phyloP scores from a whole-genome alignment of 805 yeast genomes.

The Kregervanrija delftensis region DNA sequence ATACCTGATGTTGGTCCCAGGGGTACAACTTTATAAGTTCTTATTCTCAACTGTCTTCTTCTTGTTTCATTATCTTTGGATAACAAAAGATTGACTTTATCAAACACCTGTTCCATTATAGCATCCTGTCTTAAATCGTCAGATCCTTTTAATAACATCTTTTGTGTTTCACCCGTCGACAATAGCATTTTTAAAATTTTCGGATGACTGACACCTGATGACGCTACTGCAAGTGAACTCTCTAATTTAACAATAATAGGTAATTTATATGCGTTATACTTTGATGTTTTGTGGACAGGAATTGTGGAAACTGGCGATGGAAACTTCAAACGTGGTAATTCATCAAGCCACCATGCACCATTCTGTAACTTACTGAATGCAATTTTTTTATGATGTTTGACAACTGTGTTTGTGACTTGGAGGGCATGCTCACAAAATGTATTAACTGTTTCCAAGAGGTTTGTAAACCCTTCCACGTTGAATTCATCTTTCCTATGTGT shows the following conservation, averaged over 20 bases:
- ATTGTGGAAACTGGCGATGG: slow-evolving; percentile 64
- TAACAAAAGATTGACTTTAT: slow-evolving; percentile 69
- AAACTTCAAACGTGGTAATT: slow-evolving; percentile 36
- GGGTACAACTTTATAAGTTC: slow-evolving; percentile 89
- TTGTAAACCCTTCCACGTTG: slow-evolving; percentile 7
- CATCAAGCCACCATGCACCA: slow-evolving; percentile 53
- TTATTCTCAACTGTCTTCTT: slow-evolving; percentile 49
- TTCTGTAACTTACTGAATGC: slow-evolving; percentile 26
- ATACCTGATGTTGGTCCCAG: slow-evolving; percentile 83
- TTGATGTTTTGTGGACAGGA: slow-evolving; percentile 34
- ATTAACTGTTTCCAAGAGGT: slow-evolving; percentile 38
- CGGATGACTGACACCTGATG: slow-evolving; percentile 83
- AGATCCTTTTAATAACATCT: slow-evolving; percentile 69
- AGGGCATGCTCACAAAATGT: slow-evolving; percentile 45
- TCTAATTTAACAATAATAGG: slow-evolving; percentile 37
- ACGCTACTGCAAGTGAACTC: slow-evolving; percentile 49
- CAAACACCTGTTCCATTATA: slow-evolving; percentile 95
- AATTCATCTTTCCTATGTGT: slow-evolving; percentile 3
- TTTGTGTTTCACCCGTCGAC: slow-evolving; percentile 52
- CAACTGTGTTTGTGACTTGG: slow-evolving; percentile 41
- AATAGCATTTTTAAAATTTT: slow-evolving; percentile 56
- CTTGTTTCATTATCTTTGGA: slow-evolving; percentile 47
- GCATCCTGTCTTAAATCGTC: slow-evolving; percentile 96
- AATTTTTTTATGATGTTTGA: slow-evolving; percentile 27
- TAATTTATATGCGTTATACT: slow-evolving; percentile 28